Base-by-base conservation (phyloP, 345 rosid species). In the Gossypium raimondii region DNA sequence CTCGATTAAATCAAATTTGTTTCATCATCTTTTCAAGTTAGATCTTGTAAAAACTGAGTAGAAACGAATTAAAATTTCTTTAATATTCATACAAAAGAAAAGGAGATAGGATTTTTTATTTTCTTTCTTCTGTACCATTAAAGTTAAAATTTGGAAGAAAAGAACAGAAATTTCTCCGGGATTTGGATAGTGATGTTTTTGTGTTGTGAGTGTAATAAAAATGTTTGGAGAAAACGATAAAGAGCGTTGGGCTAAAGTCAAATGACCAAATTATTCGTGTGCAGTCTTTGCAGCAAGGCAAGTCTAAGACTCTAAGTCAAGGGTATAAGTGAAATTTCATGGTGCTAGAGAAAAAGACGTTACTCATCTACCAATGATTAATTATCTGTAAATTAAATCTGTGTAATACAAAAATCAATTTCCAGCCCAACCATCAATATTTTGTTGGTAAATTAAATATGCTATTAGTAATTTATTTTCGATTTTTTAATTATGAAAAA, bases 1-100 rank as follows among this genome's bases (percentile, higher is more conserved):
- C 7, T 34, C 41, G 41, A 34, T 34, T 34, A 34, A 34, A 34
- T 34, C 41, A 34, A 34, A 34, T 34, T 34, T 34, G 41, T 34
- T 34, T 34, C 41, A 34, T 34, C 41, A 34, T 34, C 41, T 34
- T 34, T 34, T 34, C 41, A 34, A 34, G 7, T 34, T 34, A 82
- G 58, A 82, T 78, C 76, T 74, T 70, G 11, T 41, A 61, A 12
- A 53, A 48, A 34, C 17, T 11, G 47, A 22, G 22, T 3, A 68
- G 16, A 62, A 47, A 10, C 24, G 53, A 73, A 48, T 66, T 76
- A 59, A 10, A 1, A 1, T 64, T 9, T 17, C 1, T 4, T 1
- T 38, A 14, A 34, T 29, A 4, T 29, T n/a, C 41, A 34, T 34
- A 34, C 41, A 34, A 4, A 41, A 1, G 9, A 47, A 41, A 41